A percentile compares a stretch with the other conserved stretches of the same genome.
phyloP scores from a whole-genome alignment of 768 basidiomycete genomes.

The Lentinula raphanica region DNA sequence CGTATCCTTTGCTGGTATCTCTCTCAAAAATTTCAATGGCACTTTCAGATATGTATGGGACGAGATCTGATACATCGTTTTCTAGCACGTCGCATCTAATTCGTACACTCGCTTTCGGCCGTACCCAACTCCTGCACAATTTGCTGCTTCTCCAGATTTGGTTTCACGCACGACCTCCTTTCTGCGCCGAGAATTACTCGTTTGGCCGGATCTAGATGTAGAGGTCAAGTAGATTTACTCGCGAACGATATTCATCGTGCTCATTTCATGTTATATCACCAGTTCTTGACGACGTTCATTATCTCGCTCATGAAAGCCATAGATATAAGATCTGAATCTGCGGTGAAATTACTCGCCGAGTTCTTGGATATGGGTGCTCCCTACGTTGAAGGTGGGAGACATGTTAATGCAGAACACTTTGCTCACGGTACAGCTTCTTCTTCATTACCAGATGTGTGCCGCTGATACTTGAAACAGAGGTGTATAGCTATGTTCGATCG shows the following conservation, averaged over 20 bases:
- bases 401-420: conserved; percentile 85
- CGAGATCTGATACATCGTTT: conserved; percentile 8
- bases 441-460: neutral
- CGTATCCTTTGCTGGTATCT: neutral
- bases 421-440: conserved; percentile 66
- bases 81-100: conserved; percentile 88
- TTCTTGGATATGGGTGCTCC: conserved; percentile 77
- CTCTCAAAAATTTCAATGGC: neutral
- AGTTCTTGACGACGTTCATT: conserved; percentile 89
- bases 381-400: conserved; percentile 50
- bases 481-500: conserved; percentile 85
- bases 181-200: conserved; percentile 76
- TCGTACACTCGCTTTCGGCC: conserved; percentile 82
- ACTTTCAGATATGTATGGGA: conserved; percentile 3
- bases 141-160: conserved; percentile 69
- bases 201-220: conserved; percentile 87
- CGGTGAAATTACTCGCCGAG: conserved; percentile 78
- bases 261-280: conserved; percentile 3
- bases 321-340: conserved; percentile 87
- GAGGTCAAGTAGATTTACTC: conserved; percentile 48
- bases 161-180: conserved; percentile 76
- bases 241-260: neutral
- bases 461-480: conserved; percentile 45
- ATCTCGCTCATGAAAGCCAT: conserved; percentile 88
- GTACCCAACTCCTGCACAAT: conserved; percentile 81